Evolutionary conservation across 352 stramenopile genomes (phyloP).

Genomic region (Globisporangium cederbergense): DNA sequence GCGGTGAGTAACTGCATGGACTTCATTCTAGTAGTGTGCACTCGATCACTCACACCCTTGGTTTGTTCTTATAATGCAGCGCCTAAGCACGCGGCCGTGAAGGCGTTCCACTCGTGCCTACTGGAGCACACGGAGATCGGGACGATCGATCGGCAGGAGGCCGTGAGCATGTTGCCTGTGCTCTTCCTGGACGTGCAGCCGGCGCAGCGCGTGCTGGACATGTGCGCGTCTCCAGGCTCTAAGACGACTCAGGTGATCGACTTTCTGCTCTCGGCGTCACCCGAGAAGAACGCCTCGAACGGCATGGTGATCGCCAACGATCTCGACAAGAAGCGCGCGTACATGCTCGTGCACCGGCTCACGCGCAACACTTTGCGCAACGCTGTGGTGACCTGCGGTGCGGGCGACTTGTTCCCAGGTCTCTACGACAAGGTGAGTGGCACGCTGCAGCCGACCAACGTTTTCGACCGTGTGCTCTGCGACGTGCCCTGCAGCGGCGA

Average conservation of each 20-base stretch:
- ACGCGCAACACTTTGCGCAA: slow-evolving; percentile 78
- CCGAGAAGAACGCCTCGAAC: slow-evolving; percentile 18
- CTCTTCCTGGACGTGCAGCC: slow-evolving; percentile 93
- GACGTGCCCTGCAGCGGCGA: slow-evolving; percentile 98
- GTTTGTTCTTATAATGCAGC: slow-evolving; percentile 23
- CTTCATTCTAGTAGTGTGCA: background rate
- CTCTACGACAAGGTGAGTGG: slow-evolving; percentile 50
- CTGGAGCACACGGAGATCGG: slow-evolving; percentile 90
- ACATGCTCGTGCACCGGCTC: slow-evolving; percentile 97
- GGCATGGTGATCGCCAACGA: slow-evolving; percentile 96
- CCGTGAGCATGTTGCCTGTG: slow-evolving; percentile 98
- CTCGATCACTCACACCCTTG: slow-evolving; percentile 1
- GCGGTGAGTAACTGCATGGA: slow-evolving; percentile 27
- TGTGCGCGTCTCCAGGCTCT: slow-evolving; percentile 96
- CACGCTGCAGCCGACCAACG: slow-evolving; percentile 55
- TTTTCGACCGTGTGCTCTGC: slow-evolving; percentile 98
- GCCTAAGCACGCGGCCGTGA: slow-evolving; percentile 75
- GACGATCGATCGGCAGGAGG: slow-evolving; percentile 95
- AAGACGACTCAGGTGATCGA: slow-evolving; percentile 99
- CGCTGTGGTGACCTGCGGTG: slow-evolving; percentile 91
- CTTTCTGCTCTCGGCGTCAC: slow-evolving; percentile 37
- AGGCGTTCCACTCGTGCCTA: slow-evolving; percentile 91
- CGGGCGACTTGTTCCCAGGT: slow-evolving; percentile 92
- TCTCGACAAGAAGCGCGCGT: slow-evolving; percentile 94
- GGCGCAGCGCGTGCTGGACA: slow-evolving; percentile 78